Evolutionary conservation across 768 basidiomycete genomes (phyloP), one percentile per base, ranked within the genome.

Genomic region (Lactifluus volemus): DNA sequence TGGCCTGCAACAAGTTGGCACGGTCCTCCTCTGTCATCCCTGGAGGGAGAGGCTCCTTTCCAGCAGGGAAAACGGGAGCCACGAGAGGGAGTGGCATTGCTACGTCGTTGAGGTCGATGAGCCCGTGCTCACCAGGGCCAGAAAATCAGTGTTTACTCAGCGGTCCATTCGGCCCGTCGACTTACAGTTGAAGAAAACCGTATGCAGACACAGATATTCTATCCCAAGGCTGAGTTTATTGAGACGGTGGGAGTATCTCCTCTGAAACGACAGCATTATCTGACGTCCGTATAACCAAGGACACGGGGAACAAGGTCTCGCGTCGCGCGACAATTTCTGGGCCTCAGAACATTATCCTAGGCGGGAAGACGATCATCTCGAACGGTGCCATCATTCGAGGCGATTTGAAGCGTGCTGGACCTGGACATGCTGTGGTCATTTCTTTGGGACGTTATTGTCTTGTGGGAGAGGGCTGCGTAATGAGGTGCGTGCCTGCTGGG

Each of bases 261-360:
- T 5, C 39, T 47, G 7, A 39, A 2, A 25, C 25, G 10, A 10
- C 1, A 9, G 8, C 10, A 7, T 5, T 10, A 32, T 17, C 30
- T 56, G 25, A 61, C 39, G 36, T 17, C 34, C n/a, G 2, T 12
- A 25, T n/a, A 49, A 15, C 42, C 53, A 34, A 94, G 92, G 93
- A 95, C 71, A 95, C 92, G 63, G 92, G 92, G 49, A 96, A 98
- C 78, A 96, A 96, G 73, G 95, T 98, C 48, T 95, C 92, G 44
- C 83, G 92, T 59, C 84, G 89, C 63, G 92, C 93, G 17, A 88
- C 86, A 30, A 97, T 98, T 68, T 84, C 88, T 58, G 96, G 96
- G 1, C 89, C 93, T 11, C 89, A 94, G 73, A 98, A 97, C 72
- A 99, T 98, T 71, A 92, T 98, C 63, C 84, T 99, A 14, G 93